Conservation (phyloP, 2,329 filamentous ascomycete species). For the Allantophomopsis cytisporea region DNA sequence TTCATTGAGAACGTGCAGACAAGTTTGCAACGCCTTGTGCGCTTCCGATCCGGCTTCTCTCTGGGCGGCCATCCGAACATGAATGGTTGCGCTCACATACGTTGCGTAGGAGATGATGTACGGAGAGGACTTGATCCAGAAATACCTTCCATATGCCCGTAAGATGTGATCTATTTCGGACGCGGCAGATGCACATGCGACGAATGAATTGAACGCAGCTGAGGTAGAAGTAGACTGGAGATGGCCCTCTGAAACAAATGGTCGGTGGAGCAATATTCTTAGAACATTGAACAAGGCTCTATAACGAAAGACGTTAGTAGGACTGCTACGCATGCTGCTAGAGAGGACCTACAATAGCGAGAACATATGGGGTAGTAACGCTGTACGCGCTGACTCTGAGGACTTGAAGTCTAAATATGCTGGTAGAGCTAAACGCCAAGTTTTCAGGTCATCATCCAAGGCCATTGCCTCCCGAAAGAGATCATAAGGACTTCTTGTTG, state of each 20-base stretch:
- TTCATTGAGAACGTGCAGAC: constrained; percentile 29
- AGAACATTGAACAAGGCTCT: constrained; percentile 35
- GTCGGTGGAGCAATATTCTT: constrained; percentile 37
- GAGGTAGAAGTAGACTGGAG: constrained; percentile 26
- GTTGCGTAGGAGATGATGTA: constrained; percentile 41
- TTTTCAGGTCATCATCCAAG: constrained; percentile 25
- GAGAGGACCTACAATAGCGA: constrained; percentile 22
- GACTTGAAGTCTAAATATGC: constrained; percentile 25
- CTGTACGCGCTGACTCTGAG: constrained; percentile 10
- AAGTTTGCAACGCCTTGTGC: constrained; percentile 25
- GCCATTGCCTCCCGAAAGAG: constrained; percentile 21
- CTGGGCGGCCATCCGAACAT: constrained; percentile 18
- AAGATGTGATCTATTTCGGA: constrained; percentile 28
- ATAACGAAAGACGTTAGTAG: no score
- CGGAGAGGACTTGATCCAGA: constrained; percentile 30
- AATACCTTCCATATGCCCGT: constrained; percentile 27
- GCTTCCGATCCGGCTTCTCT: constrained; percentile 23
- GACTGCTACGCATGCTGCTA: no score
- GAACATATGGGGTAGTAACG: constrained; percentile 29
- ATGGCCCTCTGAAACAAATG: constrained; percentile 35
- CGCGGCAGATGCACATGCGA: constrained; percentile 31
- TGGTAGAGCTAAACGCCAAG: constrained; percentile 27
- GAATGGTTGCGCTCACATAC: constrained; percentile 38
- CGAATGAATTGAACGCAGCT: constrained; percentile 27
- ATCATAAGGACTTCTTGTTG: constrained; percentile 19